Evolutionary conservation across 495 filamentous ascomycete genomes (phyloP), one percentile per base, ranked within the genome.

Genomic region (Thermothielavioides terrestris): DNA sequence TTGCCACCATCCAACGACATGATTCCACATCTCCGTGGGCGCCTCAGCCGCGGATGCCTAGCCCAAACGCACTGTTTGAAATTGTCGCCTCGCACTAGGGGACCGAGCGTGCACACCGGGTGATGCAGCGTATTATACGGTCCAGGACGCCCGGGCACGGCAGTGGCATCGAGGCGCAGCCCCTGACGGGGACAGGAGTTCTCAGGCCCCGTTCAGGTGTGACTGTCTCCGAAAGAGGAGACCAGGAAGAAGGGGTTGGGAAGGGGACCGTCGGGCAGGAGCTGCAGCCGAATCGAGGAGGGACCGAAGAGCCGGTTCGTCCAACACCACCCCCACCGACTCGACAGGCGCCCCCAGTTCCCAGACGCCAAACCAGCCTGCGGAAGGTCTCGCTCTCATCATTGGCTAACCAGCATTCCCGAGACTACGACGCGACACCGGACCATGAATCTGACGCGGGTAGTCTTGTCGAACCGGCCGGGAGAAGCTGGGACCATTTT

Each of bases 61-160:
- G 42, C 4, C 39, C 56, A 6, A 71, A 65, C 43, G 70, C 69
- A 6, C 35, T 79, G 1, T 67, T 70, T 34, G 52, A 62, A 2
- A 60, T 76, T 20, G 66, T 76, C 9, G 65, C 68, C 12, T 66
- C 60, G 2, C 69, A 77, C 46, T 74, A 69, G 67, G 67, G 72
- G 0, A 23, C 58, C 0, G 59, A 60, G 5, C 62, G 59, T 4
- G 71, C 74, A 9, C 49, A 56, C 26, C 60, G 69, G 14, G 43
- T 69, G 23, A 67, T 77, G 46, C 61, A 57, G n/a, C 64, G 57
- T 17, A 53, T 72, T 9, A 20, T 60, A 12, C 49, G 42, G 12
- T 58, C 53, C 39, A 58, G 22, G 15, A 18, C 46, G n/a, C n/a
- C n/a, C n/a, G n/a, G n/a, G n/a, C n/a, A n/a, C n/a, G n/a, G n/a